These are phyloP conservation scores for Sanghuangporus baumii DNA, from an alignment of 1,284 basidiomycete genomes.

Conservation along the genomic window DNA sequence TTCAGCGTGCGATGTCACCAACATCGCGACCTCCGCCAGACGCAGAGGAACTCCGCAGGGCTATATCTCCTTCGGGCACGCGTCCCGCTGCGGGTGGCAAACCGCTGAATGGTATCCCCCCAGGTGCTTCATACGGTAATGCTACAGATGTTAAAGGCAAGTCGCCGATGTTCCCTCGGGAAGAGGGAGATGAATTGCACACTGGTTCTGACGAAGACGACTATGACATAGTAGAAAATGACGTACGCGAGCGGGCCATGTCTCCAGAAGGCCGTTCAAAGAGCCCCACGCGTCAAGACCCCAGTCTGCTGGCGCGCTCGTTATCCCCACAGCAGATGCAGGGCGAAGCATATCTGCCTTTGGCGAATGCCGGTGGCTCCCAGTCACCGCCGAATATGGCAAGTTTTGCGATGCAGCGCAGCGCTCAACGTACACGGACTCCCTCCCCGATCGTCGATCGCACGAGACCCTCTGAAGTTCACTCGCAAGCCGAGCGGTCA, in stretches of 20 bases:
- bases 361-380: constrained; percentile 16
- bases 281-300: constrained; percentile 48
- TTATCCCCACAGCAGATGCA: constrained; percentile 45
- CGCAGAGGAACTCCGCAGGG: constrained; percentile 53
- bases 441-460: constrained; percentile 55
- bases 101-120: constrained; percentile 39
- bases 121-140: constrained; percentile 27
- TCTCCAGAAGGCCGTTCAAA: constrained; percentile 56
- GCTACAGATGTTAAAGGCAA: constrained; percentile 39
- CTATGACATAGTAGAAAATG: constrained; percentile 39
- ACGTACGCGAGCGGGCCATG: constrained; percentile 41
- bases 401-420: constrained; percentile 46
- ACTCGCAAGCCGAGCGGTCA: constrained; percentile 45
- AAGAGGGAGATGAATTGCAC: constrained; percentile 59
- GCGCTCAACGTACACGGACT: constrained; percentile 48
- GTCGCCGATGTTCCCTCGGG: constrained; percentile 51
- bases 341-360: constrained; percentile 28
- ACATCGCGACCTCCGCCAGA: constrained; percentile 36
- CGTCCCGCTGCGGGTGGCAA: constrained; percentile 30
- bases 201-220: constrained; percentile 46
- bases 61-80: constrained; percentile 52
- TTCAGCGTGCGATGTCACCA: constrained; percentile 52
- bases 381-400: constrained; percentile 45
- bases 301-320: constrained; percentile 37
- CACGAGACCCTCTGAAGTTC: constrained; percentile 52